phyloP scores from a whole-genome alignment of 1,284 basidiomycete species.

The Apiotrichum laibachii region DNA sequence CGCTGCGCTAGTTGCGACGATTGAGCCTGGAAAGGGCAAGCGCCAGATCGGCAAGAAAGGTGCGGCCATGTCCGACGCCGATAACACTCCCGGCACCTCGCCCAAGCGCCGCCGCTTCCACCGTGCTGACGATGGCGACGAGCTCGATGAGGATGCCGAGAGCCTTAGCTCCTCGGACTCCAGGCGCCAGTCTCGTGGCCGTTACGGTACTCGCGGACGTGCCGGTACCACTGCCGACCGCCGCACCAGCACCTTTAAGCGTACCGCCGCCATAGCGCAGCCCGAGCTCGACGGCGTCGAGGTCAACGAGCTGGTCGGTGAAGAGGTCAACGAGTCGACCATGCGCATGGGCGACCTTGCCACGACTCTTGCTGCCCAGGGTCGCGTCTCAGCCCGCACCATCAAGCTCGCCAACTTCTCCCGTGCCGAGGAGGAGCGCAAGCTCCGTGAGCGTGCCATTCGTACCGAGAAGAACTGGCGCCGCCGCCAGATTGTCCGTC shows the following conservation, averaged over 20 bases:
- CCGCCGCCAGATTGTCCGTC: constrained; percentile 32
- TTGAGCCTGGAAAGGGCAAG: constrained; percentile 1
- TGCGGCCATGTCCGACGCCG: not conserved
- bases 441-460: constrained; percentile 18
- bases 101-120: constrained; percentile 6
- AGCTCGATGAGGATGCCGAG: not conserved
- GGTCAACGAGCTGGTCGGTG: constrained; percentile 33
- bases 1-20: constrained; percentile 4
- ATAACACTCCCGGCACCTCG: constrained; percentile 1
- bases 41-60: not conserved
- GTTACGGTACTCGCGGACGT: constrained; percentile 7
- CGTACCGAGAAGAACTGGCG: constrained; percentile 27
- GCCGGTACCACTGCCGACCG: constrained; percentile 5
- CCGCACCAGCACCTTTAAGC: constrained; percentile 6
- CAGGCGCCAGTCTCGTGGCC: constrained; percentile 2
- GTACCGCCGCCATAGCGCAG: constrained; percentile 1
- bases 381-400: constrained; percentile 33
- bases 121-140: not conserved
- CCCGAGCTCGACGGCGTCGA: constrained; percentile 29
- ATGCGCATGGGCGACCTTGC: constrained; percentile 33
- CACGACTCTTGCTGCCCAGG: constrained; percentile 27
- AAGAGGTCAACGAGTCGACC: constrained; percentile 24
- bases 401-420: constrained; percentile 29
- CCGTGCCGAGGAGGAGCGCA: constrained; percentile 14
- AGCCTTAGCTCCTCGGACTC: not conserved